These are phyloP conservation scores for Xerocomus brunneocitrinus DNA, from an alignment of 768 basidiomycete species.

Conservation along the genomic window DNA sequence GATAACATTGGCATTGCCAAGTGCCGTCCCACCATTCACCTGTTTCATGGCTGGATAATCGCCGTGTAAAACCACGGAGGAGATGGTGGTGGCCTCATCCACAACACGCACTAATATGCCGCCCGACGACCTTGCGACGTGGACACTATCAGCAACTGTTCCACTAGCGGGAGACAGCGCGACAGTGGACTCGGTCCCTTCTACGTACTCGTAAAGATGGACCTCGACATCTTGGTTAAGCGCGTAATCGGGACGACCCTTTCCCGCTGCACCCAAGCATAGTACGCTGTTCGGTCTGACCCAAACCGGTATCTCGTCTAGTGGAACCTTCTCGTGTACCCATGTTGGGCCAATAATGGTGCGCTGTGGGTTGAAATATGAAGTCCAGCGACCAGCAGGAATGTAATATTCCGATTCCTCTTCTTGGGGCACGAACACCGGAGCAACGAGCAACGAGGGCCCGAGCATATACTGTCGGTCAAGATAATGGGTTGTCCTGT, in stretches of 20 bases:
- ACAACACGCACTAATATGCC: constrained; percentile 5
- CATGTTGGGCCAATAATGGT: constrained; percentile 56
- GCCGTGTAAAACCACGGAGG: constrained; percentile 13
- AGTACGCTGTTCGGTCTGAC: constrained; percentile 56
- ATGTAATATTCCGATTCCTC: constrained; percentile 59
- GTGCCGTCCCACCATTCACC: constrained; percentile 7
- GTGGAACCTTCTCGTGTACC: constrained; percentile 58
- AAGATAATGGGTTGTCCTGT: constrained; percentile 55
- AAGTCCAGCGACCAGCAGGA: constrained; percentile 58
- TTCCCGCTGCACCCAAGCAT: constrained; percentile 31
- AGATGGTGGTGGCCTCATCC: constrained; percentile 7
- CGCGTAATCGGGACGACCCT: constrained; percentile 46
- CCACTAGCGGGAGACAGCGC: constrained; percentile 15
- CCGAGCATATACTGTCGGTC: constrained; percentile 61
- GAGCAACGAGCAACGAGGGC: constrained; percentile 56
- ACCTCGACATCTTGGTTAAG: constrained; percentile 41
- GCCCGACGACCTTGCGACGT: constrained; percentile 10
- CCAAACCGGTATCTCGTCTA: constrained; percentile 65
- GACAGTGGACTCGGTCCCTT: constrained; percentile 30
- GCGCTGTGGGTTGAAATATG: constrained; percentile 51
- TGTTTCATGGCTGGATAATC: constrained; percentile 7
- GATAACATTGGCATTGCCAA: neutral
- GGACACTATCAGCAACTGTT: constrained; percentile 1
- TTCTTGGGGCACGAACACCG: constrained; percentile 51
- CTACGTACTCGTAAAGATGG: constrained; percentile 49